Evolutionary conservation across 2,329 filamentous ascomycete species (phyloP).

Genomic region (Orbilia blumenaviensis): DNA sequence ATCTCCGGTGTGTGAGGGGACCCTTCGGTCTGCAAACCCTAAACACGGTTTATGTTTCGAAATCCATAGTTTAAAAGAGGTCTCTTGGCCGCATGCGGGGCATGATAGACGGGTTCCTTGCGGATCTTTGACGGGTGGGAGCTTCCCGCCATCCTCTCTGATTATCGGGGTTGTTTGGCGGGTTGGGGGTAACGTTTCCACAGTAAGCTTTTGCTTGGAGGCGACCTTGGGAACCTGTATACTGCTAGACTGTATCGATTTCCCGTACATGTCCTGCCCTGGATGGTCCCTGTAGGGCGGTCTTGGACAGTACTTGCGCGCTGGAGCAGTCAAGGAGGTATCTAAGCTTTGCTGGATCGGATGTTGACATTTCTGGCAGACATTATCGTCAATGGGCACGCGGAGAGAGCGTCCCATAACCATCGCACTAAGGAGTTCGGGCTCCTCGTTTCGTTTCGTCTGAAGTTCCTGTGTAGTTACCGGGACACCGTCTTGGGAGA

Average conservation of each 20-base stretch:
- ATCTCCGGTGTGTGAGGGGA: conserved; percentile 38
- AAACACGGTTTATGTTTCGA: conserved; percentile 41
- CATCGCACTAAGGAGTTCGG: conserved; percentile 40
- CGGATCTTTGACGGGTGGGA: conserved; percentile 36
- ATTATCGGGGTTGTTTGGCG: conserved; percentile 37
- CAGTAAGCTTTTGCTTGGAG: conserved; percentile 33
- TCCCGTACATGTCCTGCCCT: conserved; percentile 50
- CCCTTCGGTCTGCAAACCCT: conserved; percentile 35
- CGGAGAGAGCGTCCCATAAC: conserved; percentile 46
- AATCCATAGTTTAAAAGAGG: conserved; percentile 47
- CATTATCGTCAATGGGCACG: conserved; percentile 37
- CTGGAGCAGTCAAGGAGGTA: conserved; percentile 22
- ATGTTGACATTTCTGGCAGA: conserved; percentile 51
- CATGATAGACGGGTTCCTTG: conserved; percentile 33
- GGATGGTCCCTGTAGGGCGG: conserved; percentile 24
- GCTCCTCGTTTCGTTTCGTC: conserved; percentile 36
- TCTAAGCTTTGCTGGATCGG: conserved; percentile 37
- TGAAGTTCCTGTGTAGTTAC: conserved; percentile 43
- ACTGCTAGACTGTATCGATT: conserved; percentile 28
- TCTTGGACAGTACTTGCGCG: conserved; percentile 37
- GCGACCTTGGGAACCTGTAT: conserved; percentile 36
- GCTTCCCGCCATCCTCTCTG: conserved; percentile 40
- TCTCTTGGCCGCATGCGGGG: conserved; percentile 34
- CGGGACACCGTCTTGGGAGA: conserved; percentile 44
- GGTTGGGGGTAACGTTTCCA: conserved; percentile 4